Evolutionary conservation across 2,329 filamentous ascomycete genomes (phyloP), one percentile per base, ranked within the genome.

Genomic region (Anthostomella pinea): DNA sequence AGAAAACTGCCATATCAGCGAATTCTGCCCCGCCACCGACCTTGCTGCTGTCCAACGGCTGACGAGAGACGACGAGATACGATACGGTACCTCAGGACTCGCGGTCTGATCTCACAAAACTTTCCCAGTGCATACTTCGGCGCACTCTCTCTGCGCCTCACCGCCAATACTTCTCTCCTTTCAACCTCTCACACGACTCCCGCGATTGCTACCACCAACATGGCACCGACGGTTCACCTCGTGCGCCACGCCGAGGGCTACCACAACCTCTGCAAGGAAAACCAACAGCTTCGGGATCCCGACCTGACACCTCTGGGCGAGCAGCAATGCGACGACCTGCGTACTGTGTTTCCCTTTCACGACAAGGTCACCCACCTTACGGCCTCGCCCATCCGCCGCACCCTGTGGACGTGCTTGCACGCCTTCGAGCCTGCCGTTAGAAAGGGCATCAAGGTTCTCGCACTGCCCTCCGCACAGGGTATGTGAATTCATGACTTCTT

Each of bases 351-450:
- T 58, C 77, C 84, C 8, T 63, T 76, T 61, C 82, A 85, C 57
- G 66, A 69, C 44, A 63, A 72, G 24, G 67, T 93, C 54, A 82
- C 83, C 4, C 73, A 85, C 49, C 73, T 95, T 9, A 74, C 89
- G 15, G 81, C 87, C 24, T 93, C 87, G 1, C 88, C 89, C 5
- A 73, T 95, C 49, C 81, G 83, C 33, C 80, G 89, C 44, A 94
- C 89, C 2, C 71, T 95, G 29, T 79, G 87, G 63, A 95, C 89
- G 2, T 82, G 84, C 21, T 70, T 88, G 19, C 66, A 79, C 35
- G 75, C 78, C 29, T 94, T 95, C 60, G 73, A 72, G 13, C 68
- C 77, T 0, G 70, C 67, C 1, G 70, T 78, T 33, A 53, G 69
- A 15, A 39, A 49, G 6, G 62, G 65, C 5, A 59, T 62, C 57